Base-by-base conservation (phyloP, 2,329 filamentous ascomycete genomes). In the Trematosphaeria pertusa region DNA sequence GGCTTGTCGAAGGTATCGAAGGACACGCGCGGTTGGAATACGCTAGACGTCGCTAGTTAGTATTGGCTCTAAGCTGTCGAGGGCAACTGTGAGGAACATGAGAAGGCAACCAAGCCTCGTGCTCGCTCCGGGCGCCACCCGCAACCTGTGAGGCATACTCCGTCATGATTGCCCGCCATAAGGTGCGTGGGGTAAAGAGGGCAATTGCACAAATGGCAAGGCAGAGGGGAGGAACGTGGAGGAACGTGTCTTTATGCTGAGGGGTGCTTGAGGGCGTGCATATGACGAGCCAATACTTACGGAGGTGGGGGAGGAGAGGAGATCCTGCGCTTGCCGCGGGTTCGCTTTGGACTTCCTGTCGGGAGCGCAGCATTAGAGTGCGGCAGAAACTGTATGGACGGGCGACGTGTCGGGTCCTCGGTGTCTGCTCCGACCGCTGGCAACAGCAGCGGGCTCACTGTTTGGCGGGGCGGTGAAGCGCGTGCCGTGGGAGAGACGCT, bases 1-100 rank as follows among this genome's bases (percentile, higher is more conserved):
- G 86, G 83, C 64, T 85, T 83, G 53, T 83, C 83, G 63, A 89
- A 89, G 1, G 87, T 89, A 68, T 90, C 85, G 65, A 90, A 89
- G n/a, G 84, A 86, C 24, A 90, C 86, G 55, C 85, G 85, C 33
- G 81, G 78, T 46, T 85, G 78, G 67, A 88, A 89, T 44, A 83
- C 82, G 45, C 83, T 84, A 52, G 4, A 18, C 28, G 31, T 15
- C 17, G 11, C 17, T 10, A 52, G 56, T 65, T 33, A 69, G 56
- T 34, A 15, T 24, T 8, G 17, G 8, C n/a, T 43, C 14, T 15
- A 9, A 5, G 12, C 8, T 8, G 21, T 21, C 40, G 26, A 34
- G 53, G n/a, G 53, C 37, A 51, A 56, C 50, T 46, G 30, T 51
- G 50, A 54, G 53, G 50, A 54, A 57, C 46, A 52, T 53, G 43